phyloP scores from a whole-genome alignment of 148 eudicot genomes.

The Fagopyrum esculentum region DNA sequence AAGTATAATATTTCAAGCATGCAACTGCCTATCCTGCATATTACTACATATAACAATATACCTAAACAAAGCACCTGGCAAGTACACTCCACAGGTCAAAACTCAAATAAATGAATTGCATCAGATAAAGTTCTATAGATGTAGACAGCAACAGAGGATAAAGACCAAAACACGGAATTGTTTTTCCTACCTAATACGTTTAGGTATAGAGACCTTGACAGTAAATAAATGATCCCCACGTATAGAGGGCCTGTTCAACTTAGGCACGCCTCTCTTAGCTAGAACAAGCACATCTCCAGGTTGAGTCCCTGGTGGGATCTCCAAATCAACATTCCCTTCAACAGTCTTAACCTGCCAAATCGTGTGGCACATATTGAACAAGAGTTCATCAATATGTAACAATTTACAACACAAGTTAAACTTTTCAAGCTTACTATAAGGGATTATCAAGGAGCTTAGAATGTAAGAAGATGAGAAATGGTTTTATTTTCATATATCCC shows the following conservation, averaged over 20 bases:
- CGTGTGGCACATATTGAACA: background rate
- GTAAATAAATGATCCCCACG: constrained; percentile 92
- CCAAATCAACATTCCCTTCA: constrained; percentile 74
- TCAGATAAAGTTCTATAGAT: too few relatives aligned
- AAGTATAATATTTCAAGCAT: background rate
- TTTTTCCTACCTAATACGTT: constrained; percentile 64
- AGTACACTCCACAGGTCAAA: background rate
- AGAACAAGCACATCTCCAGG: constrained; percentile 96
- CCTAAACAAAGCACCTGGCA: background rate
- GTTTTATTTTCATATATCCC: background rate
- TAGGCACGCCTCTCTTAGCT: constrained; percentile 89
- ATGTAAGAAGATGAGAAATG: background rate
- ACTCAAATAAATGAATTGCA: background rate
- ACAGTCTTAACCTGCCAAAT: constrained; percentile 74
- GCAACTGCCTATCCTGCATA: background rate
- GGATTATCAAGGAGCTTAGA: background rate
- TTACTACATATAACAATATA: background rate
- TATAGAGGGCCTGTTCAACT: constrained; percentile 81
- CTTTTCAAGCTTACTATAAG: background rate
- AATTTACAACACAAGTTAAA: background rate
- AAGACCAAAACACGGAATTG: background rate
- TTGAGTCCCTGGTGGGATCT: constrained; percentile 91
- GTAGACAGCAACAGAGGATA: background rate
- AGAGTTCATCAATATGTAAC: background rate
- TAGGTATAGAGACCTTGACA: constrained; percentile 76